A percentile compares a stretch with the other conserved stretches of the same genome.
Conservation (phyloP, 129 eudicot genomes). For the Ambrosia artemisiifolia region DNA sequence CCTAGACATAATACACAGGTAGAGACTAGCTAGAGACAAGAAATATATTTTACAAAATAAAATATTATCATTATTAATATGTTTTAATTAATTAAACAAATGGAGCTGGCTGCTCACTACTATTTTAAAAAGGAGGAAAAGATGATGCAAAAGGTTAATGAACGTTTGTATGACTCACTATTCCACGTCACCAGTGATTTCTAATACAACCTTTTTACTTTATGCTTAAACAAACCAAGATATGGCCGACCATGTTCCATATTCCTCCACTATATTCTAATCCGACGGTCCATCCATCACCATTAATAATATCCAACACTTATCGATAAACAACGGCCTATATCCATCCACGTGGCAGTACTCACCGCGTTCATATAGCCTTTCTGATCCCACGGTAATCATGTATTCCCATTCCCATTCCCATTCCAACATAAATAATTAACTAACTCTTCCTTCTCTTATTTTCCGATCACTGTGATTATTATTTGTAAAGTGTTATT, state of each 20-base stretch:
- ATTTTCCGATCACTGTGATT: not conserved
- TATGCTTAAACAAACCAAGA: slow-evolving; percentile 6
- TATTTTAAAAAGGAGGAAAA: not conserved
- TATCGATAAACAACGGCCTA: slow-evolving; percentile 49
- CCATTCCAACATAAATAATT: not conserved
- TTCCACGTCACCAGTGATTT: not conserved
- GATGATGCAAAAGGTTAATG: not conserved
- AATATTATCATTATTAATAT: not conserved
- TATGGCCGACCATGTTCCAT: slow-evolving; percentile 40
- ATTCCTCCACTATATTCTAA: slow-evolving; percentile 36
- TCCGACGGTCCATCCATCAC: slow-evolving; percentile 29
- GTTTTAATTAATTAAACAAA: not conserved
- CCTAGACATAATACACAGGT: no score
- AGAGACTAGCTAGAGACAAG: not conserved
- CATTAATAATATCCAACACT: slow-evolving; percentile 15
- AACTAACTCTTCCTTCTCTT: not conserved
- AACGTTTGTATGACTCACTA: slow-evolving; percentile 6
- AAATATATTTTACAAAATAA: not conserved
- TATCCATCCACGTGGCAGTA: slow-evolving; percentile 42
- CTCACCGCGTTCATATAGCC: slow-evolving; percentile 37
- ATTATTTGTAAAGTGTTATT: no score
- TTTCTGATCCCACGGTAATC: slow-evolving; percentile 66
- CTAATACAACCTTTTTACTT: no score
- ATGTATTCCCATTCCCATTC: slow-evolving; percentile 29
- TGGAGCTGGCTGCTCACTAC: not conserved